A percentile compares a stretch with the other conserved stretches of the same genome.
phyloP scores from a whole-genome alignment of 257 asterid species.

The Gentiana dahurica region DNA sequence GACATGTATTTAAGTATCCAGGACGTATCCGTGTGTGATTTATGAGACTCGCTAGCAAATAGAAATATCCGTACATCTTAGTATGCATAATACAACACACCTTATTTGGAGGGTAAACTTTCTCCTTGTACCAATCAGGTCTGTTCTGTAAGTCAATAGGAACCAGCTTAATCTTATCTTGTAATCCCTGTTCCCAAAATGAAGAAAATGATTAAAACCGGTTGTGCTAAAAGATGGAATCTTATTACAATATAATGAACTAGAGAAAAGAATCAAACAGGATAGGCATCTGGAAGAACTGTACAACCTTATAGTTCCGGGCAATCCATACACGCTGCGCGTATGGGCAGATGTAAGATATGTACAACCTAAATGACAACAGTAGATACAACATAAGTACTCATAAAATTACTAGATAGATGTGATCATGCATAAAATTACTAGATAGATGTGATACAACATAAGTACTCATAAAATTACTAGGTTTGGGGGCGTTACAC shows the following conservation, averaged over 20 bases:
- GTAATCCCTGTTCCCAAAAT: constrained; percentile 31
- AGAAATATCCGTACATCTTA: too few relatives aligned
- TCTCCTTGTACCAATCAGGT: constrained; percentile 61
- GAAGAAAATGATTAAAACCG: too few relatives aligned
- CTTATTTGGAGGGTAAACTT: constrained; percentile 46
- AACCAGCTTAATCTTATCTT: constrained; percentile 40
- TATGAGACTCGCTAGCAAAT: too few relatives aligned
- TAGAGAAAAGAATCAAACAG: background rate
- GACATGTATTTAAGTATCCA: too few relatives aligned
- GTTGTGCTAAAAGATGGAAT: background rate
- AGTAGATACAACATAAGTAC: constrained; percentile 10
- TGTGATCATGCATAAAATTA: too few relatives aligned
- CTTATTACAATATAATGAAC: background rate
- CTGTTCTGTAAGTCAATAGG: constrained; percentile 42
- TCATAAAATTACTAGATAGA: background rate
- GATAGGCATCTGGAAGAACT: background rate
- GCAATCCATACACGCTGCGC: constrained; percentile 89
- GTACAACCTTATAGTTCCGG: constrained; percentile 67
- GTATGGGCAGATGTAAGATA: constrained; percentile 70
- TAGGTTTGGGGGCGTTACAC: too few relatives aligned
- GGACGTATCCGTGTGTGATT: too few relatives aligned
- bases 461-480: too few relatives aligned
- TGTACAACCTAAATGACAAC: constrained; percentile 54
- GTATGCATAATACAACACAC: constrained; percentile 8
- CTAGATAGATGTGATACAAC: too few relatives aligned